Evolutionary conservation across 345 rosid species (phyloP), one percentile per base, ranked within the genome.

Genomic region (Conringia planisiliqua): DNA sequence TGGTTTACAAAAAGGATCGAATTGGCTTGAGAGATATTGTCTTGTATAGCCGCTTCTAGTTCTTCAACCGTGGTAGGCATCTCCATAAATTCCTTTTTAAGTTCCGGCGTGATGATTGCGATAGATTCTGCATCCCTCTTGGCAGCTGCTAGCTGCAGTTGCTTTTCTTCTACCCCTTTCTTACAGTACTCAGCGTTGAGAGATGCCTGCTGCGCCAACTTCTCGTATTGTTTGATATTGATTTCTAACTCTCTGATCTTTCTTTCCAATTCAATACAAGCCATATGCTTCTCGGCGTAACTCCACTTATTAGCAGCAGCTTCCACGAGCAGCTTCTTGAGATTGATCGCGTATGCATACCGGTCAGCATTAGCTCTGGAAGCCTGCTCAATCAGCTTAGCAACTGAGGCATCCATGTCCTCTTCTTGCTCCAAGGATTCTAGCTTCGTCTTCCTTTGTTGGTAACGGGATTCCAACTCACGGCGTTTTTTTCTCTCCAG

Each of bases 21-120:
- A 82, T 94, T 94, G 47, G 97, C 97, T 82, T 88, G 91, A 75
- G 93, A 81, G 29, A 83, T 66, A 66, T 78, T 85, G 75, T 91
- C 98, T 78, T 90, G 90, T 64, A 91, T 91, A 13, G 95, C 95
- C 52, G 97, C 98, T 77, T 90, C 89, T 80, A 94, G 64, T 73
- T 94, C 97, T 85, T 91, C 98, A 40, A 94, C 72, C 12, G 97
- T 91, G 33, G 86, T 81, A 58, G 92, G 90, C 92, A 89, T 87
- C 84, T 91, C 89, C 75, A 84, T 85, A 78, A 94, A 94, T 50
- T 82, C 87, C 82, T 81, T 84, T 73, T 77, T 86, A 73, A 91
- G 95, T 74, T 87, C 89, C 47, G 96, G 90, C 71, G 97, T 94
- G 63, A 94, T 86, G 58, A 63, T 24, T 16, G 95, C 86, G 74